Percentiles rank a stretch among this genome's conserved stretches.
phyloP scores from a whole-genome alignment of 2,329 filamentous ascomycete genomes.

The Albifimbria verrucaria region DNA sequence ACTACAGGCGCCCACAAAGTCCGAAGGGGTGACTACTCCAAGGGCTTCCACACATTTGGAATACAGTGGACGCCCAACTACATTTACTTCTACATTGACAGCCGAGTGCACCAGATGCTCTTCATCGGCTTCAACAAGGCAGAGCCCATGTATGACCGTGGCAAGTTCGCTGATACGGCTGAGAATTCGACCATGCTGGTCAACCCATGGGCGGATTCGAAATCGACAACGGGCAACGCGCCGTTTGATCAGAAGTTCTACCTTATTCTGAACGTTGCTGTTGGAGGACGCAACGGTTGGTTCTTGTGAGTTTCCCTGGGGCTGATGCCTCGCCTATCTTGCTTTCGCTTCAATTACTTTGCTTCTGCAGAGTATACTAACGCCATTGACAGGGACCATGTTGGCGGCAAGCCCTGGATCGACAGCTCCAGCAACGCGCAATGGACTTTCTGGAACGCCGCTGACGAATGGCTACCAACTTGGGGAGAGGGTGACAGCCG shows the following conservation, averaged over 20 bases:
- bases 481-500: conserved; percentile 40
- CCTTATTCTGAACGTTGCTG: conserved; percentile 48
- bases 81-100: conserved; percentile 51
- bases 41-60: conserved; percentile 48
- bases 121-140: conserved; percentile 31
- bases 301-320: conserved; percentile 31
- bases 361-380: too few species aligned
- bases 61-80: conserved; percentile 51
- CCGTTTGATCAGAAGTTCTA: conserved; percentile 52
- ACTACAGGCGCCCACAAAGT: conserved; percentile 29
- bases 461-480: conserved; percentile 40
- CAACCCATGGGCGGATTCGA: conserved; percentile 41
- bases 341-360: background rate
- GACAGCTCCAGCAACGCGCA: conserved; percentile 35
- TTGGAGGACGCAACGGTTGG: conserved; percentile 46
- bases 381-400: conserved; percentile 30
- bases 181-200: conserved; percentile 37
- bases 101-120: conserved; percentile 35
- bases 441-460: conserved; percentile 40
- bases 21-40: conserved; percentile 34
- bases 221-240: conserved; percentile 35
- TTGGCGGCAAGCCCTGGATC: conserved; percentile 44
- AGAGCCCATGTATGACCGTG: conserved; percentile 36
- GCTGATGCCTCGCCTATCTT: background rate
- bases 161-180: conserved; percentile 35